Conservation (phyloP, 495 filamentous ascomycete species). For the Apiosordaria backusii region DNA sequence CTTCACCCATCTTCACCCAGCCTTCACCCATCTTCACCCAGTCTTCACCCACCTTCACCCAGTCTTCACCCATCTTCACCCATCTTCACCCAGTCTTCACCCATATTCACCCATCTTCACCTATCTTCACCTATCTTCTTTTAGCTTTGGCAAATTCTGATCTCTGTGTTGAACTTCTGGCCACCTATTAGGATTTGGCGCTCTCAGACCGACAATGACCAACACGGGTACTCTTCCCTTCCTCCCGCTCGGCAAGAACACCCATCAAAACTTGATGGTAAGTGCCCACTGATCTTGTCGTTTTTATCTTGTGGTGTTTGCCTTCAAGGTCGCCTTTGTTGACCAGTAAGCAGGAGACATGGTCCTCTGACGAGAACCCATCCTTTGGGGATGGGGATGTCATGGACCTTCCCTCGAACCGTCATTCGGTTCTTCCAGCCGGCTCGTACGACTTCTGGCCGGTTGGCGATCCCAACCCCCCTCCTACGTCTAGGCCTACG, state of each 20-base stretch:
- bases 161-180: not conserved
- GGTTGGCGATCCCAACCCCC: not conserved
- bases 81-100: too few species aligned
- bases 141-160: not conserved
- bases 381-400: not conserved
- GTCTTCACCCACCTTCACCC: too few species aligned
- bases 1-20: too few species aligned
- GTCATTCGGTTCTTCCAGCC: not conserved
- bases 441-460: not conserved
- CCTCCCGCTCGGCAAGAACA: not conserved
- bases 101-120: too few species aligned
- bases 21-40: too few species aligned
- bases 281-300: not conserved
- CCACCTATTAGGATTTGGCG: not conserved
- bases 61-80: not conserved
- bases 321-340: not conserved
- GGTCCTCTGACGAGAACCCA: not conserved
- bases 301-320: not conserved
- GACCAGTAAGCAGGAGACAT: not conserved
- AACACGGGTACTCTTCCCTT: not conserved
- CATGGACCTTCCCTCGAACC: not conserved
- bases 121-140: too few species aligned
- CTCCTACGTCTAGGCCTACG: too few species aligned
- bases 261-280: not conserved
- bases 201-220: not conserved